Conservation (phyloP, 495 filamentous ascomycete species). For the Coniosporium apollinis region DNA sequence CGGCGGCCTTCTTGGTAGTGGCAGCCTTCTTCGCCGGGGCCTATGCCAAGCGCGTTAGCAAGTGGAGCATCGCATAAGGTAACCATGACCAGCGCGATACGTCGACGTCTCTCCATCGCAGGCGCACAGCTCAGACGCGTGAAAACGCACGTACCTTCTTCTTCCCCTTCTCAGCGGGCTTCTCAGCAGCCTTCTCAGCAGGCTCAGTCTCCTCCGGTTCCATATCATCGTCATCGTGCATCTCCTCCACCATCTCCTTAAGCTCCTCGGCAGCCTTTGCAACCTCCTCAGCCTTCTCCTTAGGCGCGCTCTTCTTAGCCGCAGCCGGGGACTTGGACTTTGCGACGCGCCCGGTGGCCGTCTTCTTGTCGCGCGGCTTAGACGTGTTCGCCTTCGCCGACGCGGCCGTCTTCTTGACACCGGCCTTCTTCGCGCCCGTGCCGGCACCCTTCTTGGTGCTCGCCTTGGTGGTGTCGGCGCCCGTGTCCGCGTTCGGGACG, state of each 20-base stretch:
- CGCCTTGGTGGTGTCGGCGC: conserved; percentile 6
- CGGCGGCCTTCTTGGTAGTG: not conserved
- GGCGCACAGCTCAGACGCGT: not conserved
- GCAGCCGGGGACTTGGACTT: conserved; percentile 12
- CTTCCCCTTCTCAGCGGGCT: not conserved
- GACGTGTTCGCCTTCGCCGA: conserved; percentile 15
- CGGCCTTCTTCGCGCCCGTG: too few species aligned
- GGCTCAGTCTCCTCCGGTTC: not conserved
- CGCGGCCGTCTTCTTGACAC: conserved; percentile 7
- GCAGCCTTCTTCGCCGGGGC: too few species aligned
- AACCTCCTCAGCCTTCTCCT: not conserved
- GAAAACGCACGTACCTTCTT: not conserved
- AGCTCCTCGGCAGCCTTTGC: not conserved
- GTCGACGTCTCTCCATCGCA: not conserved
- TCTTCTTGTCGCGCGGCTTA: conserved; percentile 16
- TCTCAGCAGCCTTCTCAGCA: not conserved
- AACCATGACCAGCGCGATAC: not conserved
- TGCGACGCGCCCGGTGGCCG: conserved; percentile 5
- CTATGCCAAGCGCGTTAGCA: not conserved
- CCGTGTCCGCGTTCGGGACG: conserved; percentile 4
- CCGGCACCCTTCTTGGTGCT: conserved; percentile 7
- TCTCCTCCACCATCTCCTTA: not conserved
- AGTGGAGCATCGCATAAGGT: not conserved
- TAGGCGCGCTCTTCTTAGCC: conserved; percentile 11
- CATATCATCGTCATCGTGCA: too few species aligned